Percentiles rank a stretch among this genome's conserved stretches.
phyloP scores from a whole-genome alignment of 495 filamentous ascomycete genomes.

The Aspergillus biplanus region DNA sequence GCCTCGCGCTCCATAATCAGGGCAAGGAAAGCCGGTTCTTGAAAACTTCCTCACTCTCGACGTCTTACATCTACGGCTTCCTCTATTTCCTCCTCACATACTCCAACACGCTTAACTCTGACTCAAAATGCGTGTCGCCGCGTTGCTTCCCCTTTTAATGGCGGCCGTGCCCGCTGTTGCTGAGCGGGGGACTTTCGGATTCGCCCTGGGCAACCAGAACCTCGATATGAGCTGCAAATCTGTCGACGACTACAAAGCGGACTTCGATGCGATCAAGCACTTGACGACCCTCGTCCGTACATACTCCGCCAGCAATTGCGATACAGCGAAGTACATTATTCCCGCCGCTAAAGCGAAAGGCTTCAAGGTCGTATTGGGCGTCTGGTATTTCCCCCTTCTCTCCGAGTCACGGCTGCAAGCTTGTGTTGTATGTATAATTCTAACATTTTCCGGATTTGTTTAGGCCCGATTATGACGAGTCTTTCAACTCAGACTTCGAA shows the following conservation, averaged over 20 bases:
- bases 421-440: not conserved
- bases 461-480: constrained; percentile 70
- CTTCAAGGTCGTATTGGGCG: constrained; percentile 76
- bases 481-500: constrained; percentile 64
- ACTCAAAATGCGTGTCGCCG: constrained; percentile 49
- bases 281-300: constrained; percentile 65
- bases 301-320: constrained; percentile 68
- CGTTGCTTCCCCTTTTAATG: constrained; percentile 42
- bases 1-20: not conserved
- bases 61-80: not conserved
- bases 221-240: constrained; percentile 66
- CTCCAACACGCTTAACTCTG: constrained; percentile 1
- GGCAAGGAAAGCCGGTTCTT: not conserved
- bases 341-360: constrained; percentile 71
- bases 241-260: constrained; percentile 63
- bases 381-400: constrained; percentile 58
- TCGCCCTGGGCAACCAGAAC: constrained; percentile 53
- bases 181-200: constrained; percentile 51
- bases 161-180: constrained; percentile 47
- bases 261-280: constrained; percentile 64
- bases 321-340: constrained; percentile 66
- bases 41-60: not conserved
- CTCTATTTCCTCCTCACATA: constrained; percentile 7
- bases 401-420: not conserved
- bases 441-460: constrained; percentile 5